Evolutionary conservation across 2,329 filamentous ascomycete species (phyloP), one percentile per base, ranked within the genome.

Genomic region (Cordyceps cateniannulata): DNA sequence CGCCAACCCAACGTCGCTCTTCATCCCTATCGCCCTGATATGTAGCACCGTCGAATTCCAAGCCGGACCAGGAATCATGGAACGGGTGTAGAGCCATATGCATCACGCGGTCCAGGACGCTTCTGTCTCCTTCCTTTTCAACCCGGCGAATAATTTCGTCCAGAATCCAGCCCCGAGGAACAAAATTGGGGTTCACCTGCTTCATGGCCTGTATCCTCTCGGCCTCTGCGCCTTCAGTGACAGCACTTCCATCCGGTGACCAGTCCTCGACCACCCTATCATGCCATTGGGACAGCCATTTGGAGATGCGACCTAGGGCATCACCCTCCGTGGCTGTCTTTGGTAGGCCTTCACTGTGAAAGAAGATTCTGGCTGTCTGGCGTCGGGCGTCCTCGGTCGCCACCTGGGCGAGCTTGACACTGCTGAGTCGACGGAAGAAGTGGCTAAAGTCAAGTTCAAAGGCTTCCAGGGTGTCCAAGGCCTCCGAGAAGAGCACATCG

Each of bases 391-490:
- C 82, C 27, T 87, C 81, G 0, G 85, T 88, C 29, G 83, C 81
- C 7, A 96, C 70, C 5, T 90, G 83, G 0, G 74, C 74, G 1
- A 91, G 63, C 35, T 76, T 82, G 20, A 96, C 69, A 22, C 76
- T 74, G 57, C 88, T 88, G 0, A 99, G 79, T 9, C 88, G 84
- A 44, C 96, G 84, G 81, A 98, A 98, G 71, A 96, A 95, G 68
- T 96, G 90, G 70, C 96, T 91, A 74, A 97, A 99, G 72, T 99
- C 95, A 2, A 99, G 77, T 69, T 96, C 90, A 20, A 93, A 77
- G 1, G 83, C 83, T 71, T 96, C 89, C 74, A 99, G 80, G 0
- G 85, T 86, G 70, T 97, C 91, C 0, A 99, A 81, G 12, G 91
- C 75, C 60, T 91, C 85, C n/a, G 88, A 92, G 71, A 93, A 95